Percentiles rank a stretch among this genome's conserved stretches.
Evolutionary conservation across 2,329 filamentous ascomycete genomes (phyloP).

Genomic region (Pseudocercospora vitis): DNA sequence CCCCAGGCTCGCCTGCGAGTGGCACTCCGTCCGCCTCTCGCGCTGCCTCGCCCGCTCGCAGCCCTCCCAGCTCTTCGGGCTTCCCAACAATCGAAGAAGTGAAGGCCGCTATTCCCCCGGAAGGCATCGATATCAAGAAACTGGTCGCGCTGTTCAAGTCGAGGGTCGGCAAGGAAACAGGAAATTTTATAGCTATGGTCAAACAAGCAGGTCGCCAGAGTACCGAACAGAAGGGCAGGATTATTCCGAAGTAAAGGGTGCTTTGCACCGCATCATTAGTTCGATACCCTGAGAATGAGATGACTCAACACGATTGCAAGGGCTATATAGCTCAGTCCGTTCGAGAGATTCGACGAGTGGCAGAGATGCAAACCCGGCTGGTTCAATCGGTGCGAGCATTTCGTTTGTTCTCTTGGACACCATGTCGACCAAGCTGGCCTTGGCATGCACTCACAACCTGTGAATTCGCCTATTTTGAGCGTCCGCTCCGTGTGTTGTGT

Average conservation of each 20-base stretch:
- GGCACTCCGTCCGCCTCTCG: constrained; percentile 37
- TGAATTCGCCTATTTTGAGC: no score
- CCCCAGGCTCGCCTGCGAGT: constrained; percentile 40
- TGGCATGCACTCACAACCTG: no score
- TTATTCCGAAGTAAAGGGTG: constrained; percentile 26
- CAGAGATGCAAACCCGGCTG: no score
- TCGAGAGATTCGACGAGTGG: no score
- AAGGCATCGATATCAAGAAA: constrained; percentile 46
- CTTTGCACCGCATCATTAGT: no score
- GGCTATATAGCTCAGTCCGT: no score
- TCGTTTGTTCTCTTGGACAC: no score
- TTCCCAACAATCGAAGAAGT: constrained; percentile 49
- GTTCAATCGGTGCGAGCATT: no score
- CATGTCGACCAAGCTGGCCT: no score
- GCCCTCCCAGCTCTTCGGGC: constrained; percentile 16
- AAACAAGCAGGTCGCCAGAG: constrained; percentile 39
- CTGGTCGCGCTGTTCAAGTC: constrained; percentile 46
- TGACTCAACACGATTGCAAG: no score
- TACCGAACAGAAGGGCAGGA: constrained; percentile 27
- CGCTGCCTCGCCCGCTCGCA: constrained; percentile 28
- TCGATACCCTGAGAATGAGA: no score
- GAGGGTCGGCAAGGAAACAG: constrained; percentile 40
- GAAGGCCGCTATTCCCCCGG: constrained; percentile 44
- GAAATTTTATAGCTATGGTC: constrained; percentile 47
- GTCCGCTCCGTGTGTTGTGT: no score